Conservation (phyloP, 495 filamentous ascomycete genomes). For the Penicillium arizonense region DNA sequence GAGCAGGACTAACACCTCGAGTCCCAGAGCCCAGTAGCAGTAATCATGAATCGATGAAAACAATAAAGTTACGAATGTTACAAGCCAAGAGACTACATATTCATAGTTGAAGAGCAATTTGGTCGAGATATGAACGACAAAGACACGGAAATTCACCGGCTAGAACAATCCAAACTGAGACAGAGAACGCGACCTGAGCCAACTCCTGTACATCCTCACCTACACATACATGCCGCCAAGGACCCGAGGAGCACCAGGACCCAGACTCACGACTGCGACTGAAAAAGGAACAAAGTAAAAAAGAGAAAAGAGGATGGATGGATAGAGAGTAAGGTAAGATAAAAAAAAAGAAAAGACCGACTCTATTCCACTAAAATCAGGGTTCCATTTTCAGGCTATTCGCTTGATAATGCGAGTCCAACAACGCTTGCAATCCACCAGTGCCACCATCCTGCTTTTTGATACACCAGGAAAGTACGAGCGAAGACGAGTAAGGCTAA, state of each 20-base stretch:
- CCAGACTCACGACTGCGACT: neutral
- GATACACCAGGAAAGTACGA: constrained; percentile 51
- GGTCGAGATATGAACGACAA: constrained; percentile 21
- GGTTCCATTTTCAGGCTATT: constrained; percentile 49
- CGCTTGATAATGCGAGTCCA: constrained; percentile 48
- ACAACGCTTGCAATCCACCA: constrained; percentile 45
- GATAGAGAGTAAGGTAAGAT: constrained; percentile 11
- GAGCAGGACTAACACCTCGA: too few species aligned
- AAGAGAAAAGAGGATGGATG: constrained; percentile 6
- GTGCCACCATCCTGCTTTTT: constrained; percentile 47
- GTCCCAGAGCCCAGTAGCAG: too few species aligned
- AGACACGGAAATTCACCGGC: neutral
- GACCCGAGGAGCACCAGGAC: too few species aligned
- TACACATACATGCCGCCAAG: constrained; percentile 4
- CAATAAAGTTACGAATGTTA: too few species aligned
- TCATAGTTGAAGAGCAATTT: constrained; percentile 12
- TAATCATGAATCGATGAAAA: too few species aligned
- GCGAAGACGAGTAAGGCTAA: constrained; percentile 36
- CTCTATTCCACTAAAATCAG: constrained; percentile 51
- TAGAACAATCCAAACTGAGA: constrained; percentile 15
- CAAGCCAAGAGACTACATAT: too few species aligned
- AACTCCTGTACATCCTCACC: constrained; percentile 28
- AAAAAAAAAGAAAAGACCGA: constrained; percentile 29
- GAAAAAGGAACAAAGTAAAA: neutral
- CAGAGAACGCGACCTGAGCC: constrained; percentile 19